Conservation (phyloP, 148 eudicot genomes). For the Diospyros lotus region DNA sequence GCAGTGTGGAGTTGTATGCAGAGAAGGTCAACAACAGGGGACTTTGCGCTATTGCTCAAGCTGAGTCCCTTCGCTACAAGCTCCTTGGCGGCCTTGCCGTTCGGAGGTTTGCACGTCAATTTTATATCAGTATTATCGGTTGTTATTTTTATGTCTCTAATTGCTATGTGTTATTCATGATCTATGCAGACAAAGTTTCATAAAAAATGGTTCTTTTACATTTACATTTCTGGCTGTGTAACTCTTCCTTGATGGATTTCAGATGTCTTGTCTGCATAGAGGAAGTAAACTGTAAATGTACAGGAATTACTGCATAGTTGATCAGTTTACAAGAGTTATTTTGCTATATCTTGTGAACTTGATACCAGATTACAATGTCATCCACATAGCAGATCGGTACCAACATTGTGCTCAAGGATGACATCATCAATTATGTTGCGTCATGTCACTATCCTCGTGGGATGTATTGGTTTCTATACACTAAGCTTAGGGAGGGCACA, state of each 20-base stretch:
- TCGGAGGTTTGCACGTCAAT: constrained; percentile 29
- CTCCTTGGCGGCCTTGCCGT: constrained; percentile 67
- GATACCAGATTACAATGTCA: too few species aligned
- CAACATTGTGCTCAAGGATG: constrained; percentile 58
- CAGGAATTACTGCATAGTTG: too few species aligned
- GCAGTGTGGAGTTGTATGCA: constrained; percentile 50
- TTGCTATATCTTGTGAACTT: neutral
- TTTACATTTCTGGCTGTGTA: too few species aligned
- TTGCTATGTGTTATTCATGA: too few species aligned
- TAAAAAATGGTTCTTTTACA: too few species aligned
- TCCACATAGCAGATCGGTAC: constrained; percentile 48
- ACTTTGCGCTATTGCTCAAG: constrained; percentile 64
- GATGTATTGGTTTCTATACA: constrained; percentile 16
- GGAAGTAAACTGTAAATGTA: too few species aligned
- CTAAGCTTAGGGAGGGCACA: constrained; percentile 16
- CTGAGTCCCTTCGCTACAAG: constrained; percentile 63
- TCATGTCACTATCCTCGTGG: constrained; percentile 22
- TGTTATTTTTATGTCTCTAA: neutral
- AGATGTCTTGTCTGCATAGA: too few species aligned
- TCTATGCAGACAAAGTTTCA: too few species aligned
- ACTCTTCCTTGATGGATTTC: too few species aligned
- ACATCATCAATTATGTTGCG: constrained; percentile 24
- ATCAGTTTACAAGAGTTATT: too few species aligned
- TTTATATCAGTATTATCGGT: neutral
- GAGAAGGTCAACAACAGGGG: constrained; percentile 64